Conservation (phyloP, 495 filamentous ascomycete genomes). For the Penicillium canescens region DNA sequence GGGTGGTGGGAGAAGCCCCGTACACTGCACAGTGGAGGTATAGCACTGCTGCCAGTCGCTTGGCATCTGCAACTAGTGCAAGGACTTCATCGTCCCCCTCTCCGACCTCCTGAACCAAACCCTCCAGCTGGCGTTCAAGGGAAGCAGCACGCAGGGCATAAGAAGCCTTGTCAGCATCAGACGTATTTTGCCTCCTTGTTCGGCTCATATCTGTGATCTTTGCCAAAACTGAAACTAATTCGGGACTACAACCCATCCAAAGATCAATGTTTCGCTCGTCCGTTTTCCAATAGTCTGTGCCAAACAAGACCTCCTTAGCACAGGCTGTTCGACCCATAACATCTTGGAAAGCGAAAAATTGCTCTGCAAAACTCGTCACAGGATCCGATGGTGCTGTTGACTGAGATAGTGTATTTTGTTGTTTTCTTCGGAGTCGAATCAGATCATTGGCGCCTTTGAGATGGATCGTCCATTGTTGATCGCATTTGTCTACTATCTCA, state of each 20-base stretch:
- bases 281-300: constrained; percentile 43
- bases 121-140: constrained; percentile 30
- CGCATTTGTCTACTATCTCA: constrained; percentile 48
- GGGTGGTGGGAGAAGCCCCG: constrained; percentile 38
- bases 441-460: constrained; percentile 45
- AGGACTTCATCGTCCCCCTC: constrained; percentile 33
- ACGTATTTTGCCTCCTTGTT: constrained; percentile 27
- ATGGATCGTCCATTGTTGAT: constrained; percentile 46
- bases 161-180: constrained; percentile 19
- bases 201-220: constrained; percentile 46
- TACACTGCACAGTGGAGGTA: constrained; percentile 45
- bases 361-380: constrained; percentile 39
- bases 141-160: constrained; percentile 33
- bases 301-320: constrained; percentile 40
- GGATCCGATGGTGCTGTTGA: constrained; percentile 20
- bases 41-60: constrained; percentile 40
- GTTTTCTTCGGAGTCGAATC: constrained; percentile 37
- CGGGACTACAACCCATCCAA: constrained; percentile 50
- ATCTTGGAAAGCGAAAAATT: constrained; percentile 51
- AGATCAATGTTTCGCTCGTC: constrained; percentile 36
- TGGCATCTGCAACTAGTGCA: constrained; percentile 38
- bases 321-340: constrained; percentile 50
- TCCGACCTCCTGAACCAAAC: constrained; percentile 37
- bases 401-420: constrained; percentile 11
- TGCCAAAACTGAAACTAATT: constrained; percentile 40